Evolutionary conservation across 2,329 filamentous ascomycete genomes (phyloP), one percentile per base, ranked within the genome.

Genomic region (Claviceps sp.): DNA sequence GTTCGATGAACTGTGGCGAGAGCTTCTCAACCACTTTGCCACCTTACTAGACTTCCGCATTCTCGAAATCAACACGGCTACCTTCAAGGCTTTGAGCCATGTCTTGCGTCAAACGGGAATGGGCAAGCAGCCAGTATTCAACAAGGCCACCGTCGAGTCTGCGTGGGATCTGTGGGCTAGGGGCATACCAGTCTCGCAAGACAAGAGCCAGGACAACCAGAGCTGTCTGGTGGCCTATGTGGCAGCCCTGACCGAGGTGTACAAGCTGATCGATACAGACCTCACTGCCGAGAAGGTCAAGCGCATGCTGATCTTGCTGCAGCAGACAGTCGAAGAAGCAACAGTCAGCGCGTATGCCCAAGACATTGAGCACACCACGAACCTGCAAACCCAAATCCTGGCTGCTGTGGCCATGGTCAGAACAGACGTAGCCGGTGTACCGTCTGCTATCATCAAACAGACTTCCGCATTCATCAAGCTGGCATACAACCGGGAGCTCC

Each of bases 201-300:
- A 54, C 30, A 74, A 73, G 48, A 66, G 72, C 0, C 69, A 69
- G 2, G 78, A 86, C 55, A 94, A 93, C 58, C 88, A 95, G 62
- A 83, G 84, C 52, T 89, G 87, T 11, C 77, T 91, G n/a, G 71
- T 87, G 34, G 86, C 89, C n/a, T 96, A 95, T 68, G 78, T 93
- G 1, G 77, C 82, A 22, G 77, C 85, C 1, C 78, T 93, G 42
- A 74, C 81, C 52, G 84, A 93, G 59, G 75, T 97, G 1, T 95
- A 95, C 61, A 78, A 81, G 1, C 76, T 96, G 5, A 80, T 89
- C 47, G 76, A 84, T 53, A 68, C 73, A 7, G 76, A 80, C 16
- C 70, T 95, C 19, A 76, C 77, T 10, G 70, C 79, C 0, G 73
- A 81, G 2, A 76, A 78, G 47, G 79, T 89, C 8, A 71, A 75